Conservation (phyloP, 2,329 filamentous ascomycete genomes). For the Colletotrichum tanaceti region DNA sequence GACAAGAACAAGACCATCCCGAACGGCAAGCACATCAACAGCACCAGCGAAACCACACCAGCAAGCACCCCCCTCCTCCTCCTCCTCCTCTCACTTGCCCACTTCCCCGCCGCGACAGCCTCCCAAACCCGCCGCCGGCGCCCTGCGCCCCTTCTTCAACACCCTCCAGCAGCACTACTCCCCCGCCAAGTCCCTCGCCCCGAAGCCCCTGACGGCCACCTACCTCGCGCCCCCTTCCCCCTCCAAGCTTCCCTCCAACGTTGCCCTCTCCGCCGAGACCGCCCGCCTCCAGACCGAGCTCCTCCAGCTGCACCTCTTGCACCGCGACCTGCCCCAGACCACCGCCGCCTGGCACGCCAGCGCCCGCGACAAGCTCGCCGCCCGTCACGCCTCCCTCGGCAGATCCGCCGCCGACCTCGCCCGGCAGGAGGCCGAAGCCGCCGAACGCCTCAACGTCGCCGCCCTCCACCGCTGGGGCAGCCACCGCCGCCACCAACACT, state of each 20-base stretch:
- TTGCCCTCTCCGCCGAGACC: conserved; percentile 69
- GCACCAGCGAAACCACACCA: conserved; percentile 47
- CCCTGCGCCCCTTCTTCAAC: conserved; percentile 67
- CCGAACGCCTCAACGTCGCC: conserved; percentile 62
- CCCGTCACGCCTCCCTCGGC: conserved; percentile 57
- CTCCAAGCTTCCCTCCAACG: conserved; percentile 69
- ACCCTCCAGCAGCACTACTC: conserved; percentile 76
- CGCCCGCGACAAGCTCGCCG: conserved; percentile 61
- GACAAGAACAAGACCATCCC: conserved; percentile 23
- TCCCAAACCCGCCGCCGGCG: conserved; percentile 30
- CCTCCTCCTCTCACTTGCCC: conserved; percentile 12
- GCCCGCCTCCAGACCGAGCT: conserved; percentile 72
- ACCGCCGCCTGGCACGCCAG: conserved; percentile 66
- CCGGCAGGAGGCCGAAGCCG: conserved; percentile 54
- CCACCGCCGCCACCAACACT: conserved; percentile 37
- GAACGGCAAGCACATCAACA: conserved; percentile 39
- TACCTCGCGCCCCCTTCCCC: conserved; percentile 71
- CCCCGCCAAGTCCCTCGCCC: conserved; percentile 69
- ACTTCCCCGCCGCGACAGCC: conserved; percentile 15
- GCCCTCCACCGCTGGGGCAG: conserved; percentile 65
- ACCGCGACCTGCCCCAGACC: conserved; percentile 62
- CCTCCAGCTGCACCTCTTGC: conserved; percentile 73
- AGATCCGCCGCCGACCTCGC: conserved; percentile 50
- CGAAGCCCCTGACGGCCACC: conserved; percentile 70
- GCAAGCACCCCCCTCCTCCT: conserved; percentile 53